phyloP scores from a whole-genome alignment of 805 yeast genomes.

The Wickerhamiella parazyma region DNA sequence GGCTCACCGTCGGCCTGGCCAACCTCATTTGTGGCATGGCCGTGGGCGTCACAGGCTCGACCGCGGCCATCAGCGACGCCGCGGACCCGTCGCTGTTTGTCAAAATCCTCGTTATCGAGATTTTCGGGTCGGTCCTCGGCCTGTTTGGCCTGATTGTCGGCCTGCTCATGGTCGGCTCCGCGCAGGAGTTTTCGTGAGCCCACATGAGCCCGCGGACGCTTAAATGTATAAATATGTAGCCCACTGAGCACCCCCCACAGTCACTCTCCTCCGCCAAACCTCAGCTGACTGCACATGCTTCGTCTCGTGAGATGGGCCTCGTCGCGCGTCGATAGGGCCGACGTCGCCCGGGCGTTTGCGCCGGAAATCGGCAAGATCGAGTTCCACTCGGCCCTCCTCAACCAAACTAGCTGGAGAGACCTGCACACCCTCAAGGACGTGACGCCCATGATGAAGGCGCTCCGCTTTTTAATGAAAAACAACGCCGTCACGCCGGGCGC shows the following conservation, averaged over 20 bases:
- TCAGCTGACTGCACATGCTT: conserved; percentile 1
- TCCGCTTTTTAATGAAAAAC: conserved; percentile 1
- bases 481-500: conserved; percentile 7
- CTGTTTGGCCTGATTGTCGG: conserved; percentile 97
- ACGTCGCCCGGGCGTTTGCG: not conserved
- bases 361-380: conserved; percentile 2
- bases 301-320: not conserved
- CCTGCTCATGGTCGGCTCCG: conserved; percentile 90
- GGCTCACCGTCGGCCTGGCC: conserved; percentile 84
- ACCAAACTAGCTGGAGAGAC: conserved; percentile 15
- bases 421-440: conserved; percentile 15
- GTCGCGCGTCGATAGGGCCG: not conserved
- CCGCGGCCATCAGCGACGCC: conserved; percentile 97
- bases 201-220: no score
- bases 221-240: no score
- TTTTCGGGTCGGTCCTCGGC: conserved; percentile 93
- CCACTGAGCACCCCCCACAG: no score
- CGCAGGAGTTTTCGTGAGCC: conserved; percentile 58
- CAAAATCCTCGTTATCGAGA: conserved; percentile 90
- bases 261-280: not conserved
- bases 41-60: conserved; percentile 94
- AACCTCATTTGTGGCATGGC: conserved; percentile 94
- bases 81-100: conserved; percentile 93
- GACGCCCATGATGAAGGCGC: conserved; percentile 16
- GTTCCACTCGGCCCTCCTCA: conserved; percentile 15